Conservation (phyloP, 352 stramenopile genomes). For the Globisporangium carolinianum region DNA sequence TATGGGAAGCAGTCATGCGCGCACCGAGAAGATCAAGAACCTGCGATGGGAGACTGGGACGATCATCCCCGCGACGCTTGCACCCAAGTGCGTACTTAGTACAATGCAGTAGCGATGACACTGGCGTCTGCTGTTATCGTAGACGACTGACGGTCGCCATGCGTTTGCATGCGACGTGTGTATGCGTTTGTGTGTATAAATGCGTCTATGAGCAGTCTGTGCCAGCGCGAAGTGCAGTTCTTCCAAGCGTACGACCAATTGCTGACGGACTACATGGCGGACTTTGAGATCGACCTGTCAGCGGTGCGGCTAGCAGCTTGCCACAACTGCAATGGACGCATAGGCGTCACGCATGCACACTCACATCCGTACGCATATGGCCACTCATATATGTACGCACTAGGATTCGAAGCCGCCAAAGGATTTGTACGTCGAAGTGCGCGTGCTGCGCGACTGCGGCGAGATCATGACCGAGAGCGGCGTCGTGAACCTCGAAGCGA, state of each 20-base stretch:
- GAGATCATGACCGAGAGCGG: conserved; percentile 90
- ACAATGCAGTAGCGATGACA: too few species aligned
- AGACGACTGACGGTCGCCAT: too few species aligned
- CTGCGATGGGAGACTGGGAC: conserved; percentile 88
- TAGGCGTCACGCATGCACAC: neutral
- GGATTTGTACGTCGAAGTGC: conserved; percentile 88
- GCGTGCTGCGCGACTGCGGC: conserved; percentile 81
- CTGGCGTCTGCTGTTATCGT: too few species aligned
- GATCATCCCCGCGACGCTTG: conserved; percentile 72
- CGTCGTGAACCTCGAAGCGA: conserved; percentile 77
- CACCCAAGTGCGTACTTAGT: conserved; percentile 36
- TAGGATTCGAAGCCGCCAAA: conserved; percentile 85
- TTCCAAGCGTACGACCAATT: conserved; percentile 90
- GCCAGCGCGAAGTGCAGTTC: conserved; percentile 81
- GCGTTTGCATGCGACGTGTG: too few species aligned
- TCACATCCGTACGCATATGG: neutral
- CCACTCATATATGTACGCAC: neutral
- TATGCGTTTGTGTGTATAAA: neutral
- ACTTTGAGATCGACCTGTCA: conserved; percentile 83
- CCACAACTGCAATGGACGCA: neutral
- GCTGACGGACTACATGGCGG: conserved; percentile 86
- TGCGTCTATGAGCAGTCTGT: conserved; percentile 38
- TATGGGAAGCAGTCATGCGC: conserved; percentile 28
- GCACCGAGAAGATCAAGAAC: conserved; percentile 85
- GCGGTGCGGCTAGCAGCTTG: conserved; percentile 27